Conservation (phyloP, 2,329 filamentous ascomycete species). For the Claviceps paspali region DNA sequence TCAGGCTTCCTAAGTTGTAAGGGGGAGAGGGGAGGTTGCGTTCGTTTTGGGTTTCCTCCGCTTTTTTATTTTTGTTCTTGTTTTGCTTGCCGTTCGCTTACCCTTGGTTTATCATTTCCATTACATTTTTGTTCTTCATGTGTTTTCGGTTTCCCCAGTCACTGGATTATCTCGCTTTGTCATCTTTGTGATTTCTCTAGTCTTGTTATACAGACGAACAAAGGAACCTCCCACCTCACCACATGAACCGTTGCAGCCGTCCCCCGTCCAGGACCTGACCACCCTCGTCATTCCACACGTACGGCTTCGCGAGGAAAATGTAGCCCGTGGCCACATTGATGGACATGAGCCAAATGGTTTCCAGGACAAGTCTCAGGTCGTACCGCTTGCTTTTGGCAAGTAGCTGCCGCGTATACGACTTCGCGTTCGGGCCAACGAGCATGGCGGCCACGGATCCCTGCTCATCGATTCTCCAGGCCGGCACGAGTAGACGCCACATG, state of each 20-base stretch:
- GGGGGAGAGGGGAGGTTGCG: no score
- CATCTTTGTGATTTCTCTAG: no score
- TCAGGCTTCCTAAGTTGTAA: no score
- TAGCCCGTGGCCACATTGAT: constrained; percentile 55
- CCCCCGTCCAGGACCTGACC: constrained; percentile 38
- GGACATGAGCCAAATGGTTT: constrained; percentile 53
- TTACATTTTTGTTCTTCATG: no score
- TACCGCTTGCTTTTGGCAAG: constrained; percentile 10
- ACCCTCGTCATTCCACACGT: constrained; percentile 44
- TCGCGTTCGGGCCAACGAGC: background rate
- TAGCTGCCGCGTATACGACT: constrained; percentile 1
- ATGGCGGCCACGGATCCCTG: constrained; percentile 4
- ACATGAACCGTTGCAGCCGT: constrained; percentile 64
- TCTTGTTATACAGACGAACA: no score
- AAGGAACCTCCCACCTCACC: no score
- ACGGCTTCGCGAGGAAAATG: constrained; percentile 54
- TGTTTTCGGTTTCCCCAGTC: no score
- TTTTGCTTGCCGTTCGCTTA: no score
- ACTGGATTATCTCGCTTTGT: no score
- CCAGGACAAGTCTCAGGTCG: constrained; percentile 36
- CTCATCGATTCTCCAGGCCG: constrained; percentile 26
- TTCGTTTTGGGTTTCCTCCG: no score
- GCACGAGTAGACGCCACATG: constrained; percentile 73
- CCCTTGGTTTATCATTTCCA: no score
- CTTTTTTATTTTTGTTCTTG: no score